Evolutionary conservation across 345 rosid genomes (phyloP).

Genomic region (Geranium brycei): DNA sequence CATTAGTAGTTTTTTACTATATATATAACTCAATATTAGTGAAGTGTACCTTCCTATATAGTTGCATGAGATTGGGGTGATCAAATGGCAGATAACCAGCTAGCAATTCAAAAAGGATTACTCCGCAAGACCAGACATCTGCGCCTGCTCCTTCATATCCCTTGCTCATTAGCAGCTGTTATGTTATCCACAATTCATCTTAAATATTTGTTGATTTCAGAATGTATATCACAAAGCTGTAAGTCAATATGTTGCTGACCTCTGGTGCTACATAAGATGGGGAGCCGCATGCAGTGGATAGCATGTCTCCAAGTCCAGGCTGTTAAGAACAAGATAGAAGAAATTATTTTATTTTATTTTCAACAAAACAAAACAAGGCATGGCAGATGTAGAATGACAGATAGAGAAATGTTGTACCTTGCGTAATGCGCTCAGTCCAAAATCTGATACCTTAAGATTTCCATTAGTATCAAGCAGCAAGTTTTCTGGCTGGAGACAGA

Average conservation of each 20-base stretch:
- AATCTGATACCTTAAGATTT: slow-evolving; percentile 76
- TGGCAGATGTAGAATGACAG: slow-evolving; percentile 1
- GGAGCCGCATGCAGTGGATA: slow-evolving; percentile 82
- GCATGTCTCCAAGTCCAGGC: slow-evolving; percentile 74
- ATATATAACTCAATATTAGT: neutral
- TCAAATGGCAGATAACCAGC: slow-evolving; percentile 70
- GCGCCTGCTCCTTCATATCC: slow-evolving; percentile 82
- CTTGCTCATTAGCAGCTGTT: slow-evolving; percentile 57
- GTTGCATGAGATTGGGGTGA: slow-evolving; percentile 46
- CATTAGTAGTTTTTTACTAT: neutral
- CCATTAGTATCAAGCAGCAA: slow-evolving; percentile 59
- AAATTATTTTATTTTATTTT: too few relatives aligned
- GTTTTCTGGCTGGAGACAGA: slow-evolving; percentile 60
- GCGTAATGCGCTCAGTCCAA: slow-evolving; percentile 60
- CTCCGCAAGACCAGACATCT: slow-evolving; percentile 92
- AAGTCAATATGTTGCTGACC: slow-evolving; percentile 22
- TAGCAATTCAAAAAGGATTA: slow-evolving; percentile 72
- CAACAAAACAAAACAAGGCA: neutral
- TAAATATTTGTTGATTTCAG: too few relatives aligned
- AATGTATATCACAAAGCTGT: too few relatives aligned
- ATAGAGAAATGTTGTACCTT: slow-evolving; percentile 30
- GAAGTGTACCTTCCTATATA: slow-evolving; percentile 51
- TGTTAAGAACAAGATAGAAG: slow-evolving; percentile 10
- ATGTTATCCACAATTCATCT: too few relatives aligned
- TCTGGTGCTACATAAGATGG: slow-evolving; percentile 93